phyloP scores from a whole-genome alignment of 202 grass and related monocot genomes.

The Miscanthus sacchariflorus region DNA sequence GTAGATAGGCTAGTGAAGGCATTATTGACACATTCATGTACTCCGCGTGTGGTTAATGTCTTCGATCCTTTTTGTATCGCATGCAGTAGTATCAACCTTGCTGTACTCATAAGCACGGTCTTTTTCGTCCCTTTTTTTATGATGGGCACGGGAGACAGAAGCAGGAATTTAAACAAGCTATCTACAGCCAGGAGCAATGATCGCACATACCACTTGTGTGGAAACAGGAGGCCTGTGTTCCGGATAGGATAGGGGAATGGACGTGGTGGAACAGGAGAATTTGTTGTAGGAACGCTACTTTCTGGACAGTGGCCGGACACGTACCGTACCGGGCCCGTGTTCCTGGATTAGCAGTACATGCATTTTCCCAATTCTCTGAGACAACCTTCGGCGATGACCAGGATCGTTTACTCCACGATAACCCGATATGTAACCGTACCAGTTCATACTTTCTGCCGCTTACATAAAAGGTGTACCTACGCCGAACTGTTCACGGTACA shows the following conservation, averaged over 20 bases:
- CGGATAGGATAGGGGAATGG: neutral
- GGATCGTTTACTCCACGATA: neutral
- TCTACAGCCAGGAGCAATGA: neutral
- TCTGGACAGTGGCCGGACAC: neutral
- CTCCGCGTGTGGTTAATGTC: neutral
- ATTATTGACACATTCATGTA: neutral
- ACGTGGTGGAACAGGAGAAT: neutral
- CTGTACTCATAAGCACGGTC: neutral
- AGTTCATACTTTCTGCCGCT: neutral
- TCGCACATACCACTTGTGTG: constrained; percentile 14
- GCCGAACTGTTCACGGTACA: constrained; percentile 10
- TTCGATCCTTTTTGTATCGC: neutral
- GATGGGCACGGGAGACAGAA: neutral
- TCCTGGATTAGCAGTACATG: neutral
- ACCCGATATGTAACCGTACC: neutral
- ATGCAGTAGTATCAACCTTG: neutral
- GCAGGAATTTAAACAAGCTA: neutral
- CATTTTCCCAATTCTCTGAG: neutral
- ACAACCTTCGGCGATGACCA: neutral
- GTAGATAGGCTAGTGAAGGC: neutral
- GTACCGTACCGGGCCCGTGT: neutral
- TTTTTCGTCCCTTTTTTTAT: neutral
- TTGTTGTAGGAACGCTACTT: neutral
- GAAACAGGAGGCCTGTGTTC: neutral
- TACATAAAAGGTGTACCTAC: neutral